These are phyloP conservation scores for Chrysoporthe deuterocubensis DNA, from an alignment of 2,329 filamentous ascomycete genomes.

Conservation along the genomic window DNA sequence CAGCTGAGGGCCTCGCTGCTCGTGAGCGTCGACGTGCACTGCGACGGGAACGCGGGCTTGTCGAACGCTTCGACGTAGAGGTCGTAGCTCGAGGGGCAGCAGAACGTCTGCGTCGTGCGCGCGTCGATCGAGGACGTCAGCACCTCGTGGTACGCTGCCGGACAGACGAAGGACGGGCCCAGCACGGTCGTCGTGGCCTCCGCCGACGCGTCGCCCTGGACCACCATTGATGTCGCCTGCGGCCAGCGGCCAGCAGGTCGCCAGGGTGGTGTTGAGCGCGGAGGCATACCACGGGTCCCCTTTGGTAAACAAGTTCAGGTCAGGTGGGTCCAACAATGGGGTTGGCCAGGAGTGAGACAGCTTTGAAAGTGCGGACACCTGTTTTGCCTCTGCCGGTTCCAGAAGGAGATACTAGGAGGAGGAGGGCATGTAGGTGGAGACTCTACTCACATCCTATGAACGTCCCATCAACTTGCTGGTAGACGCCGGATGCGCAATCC, in stretches of 20 bases:
- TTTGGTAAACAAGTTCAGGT: not conserved
- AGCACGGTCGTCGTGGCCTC: not conserved
- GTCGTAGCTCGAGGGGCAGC: slow-evolving; percentile 18
- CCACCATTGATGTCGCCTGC: slow-evolving; percentile 24
- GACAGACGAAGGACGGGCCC: slow-evolving; percentile 15
- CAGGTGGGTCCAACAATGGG: too few species aligned
- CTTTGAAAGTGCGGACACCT: not conserved
- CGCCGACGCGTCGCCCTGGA: slow-evolving; percentile 4
- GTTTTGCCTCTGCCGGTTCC: too few species aligned
- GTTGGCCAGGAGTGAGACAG: too few species aligned
- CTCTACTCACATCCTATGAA: slow-evolving; percentile 18
- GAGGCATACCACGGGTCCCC: slow-evolving; percentile 22
- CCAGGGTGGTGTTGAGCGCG: not conserved
- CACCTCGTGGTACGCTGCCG: slow-evolving; percentile 8
- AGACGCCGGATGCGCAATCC: slow-evolving; percentile 17
- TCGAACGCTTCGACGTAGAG: slow-evolving; percentile 17
- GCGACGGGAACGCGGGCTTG: slow-evolving; percentile 11
- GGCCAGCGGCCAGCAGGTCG: slow-evolving; percentile 26
- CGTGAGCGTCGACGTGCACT: slow-evolving; percentile 19
- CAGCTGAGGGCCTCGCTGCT: not conserved
- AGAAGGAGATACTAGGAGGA: not conserved
- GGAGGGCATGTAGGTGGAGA: not conserved
- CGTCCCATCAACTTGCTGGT: slow-evolving; percentile 9
- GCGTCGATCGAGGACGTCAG: slow-evolving; percentile 7
- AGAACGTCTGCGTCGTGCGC: slow-evolving; percentile 15